phyloP scores from a whole-genome alignment of 2,329 filamentous ascomycete genomes.

The Stagonosporopsis rhizophila region DNA sequence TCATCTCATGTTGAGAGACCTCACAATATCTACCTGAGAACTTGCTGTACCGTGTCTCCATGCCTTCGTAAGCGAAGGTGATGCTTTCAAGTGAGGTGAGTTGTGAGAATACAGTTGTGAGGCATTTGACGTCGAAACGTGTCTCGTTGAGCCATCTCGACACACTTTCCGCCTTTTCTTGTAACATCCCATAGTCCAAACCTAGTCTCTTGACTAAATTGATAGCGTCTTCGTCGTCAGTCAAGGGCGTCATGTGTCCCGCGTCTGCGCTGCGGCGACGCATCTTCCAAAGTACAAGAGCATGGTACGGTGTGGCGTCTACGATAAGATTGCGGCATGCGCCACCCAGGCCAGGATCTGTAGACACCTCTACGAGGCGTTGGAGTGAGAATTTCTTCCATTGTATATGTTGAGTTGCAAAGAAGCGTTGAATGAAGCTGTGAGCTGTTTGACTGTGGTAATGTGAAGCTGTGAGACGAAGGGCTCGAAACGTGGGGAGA shows the following conservation, averaged over 20 bases:
- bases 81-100: neutral
- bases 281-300: constrained; percentile 33
- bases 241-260: constrained; percentile 1
- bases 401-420: neutral
- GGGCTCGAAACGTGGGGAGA: neutral
- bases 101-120: neutral
- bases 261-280: constrained; percentile 19
- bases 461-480: constrained; percentile 1
- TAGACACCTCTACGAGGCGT: neutral
- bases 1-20: constrained; percentile 37
- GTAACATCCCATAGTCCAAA: neutral
- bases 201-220: neutral
- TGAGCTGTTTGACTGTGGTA: neutral
- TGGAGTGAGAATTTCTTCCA: neutral
- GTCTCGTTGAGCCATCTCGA: constrained; percentile 7
- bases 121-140: neutral
- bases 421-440: constrained; percentile 6
- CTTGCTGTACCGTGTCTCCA: constrained; percentile 22
- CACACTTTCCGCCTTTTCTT: neutral
- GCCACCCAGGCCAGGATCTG: neutral
- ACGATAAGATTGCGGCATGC: constrained; percentile 30
- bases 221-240: constrained; percentile 4
- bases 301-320: constrained; percentile 37
- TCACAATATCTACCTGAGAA: constrained; percentile 31
- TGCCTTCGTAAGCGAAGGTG: constrained; percentile 16